Evolutionary conservation across 2,329 filamentous ascomycete species (phyloP).

Genomic region (Pseudofabraea citricarpa): DNA sequence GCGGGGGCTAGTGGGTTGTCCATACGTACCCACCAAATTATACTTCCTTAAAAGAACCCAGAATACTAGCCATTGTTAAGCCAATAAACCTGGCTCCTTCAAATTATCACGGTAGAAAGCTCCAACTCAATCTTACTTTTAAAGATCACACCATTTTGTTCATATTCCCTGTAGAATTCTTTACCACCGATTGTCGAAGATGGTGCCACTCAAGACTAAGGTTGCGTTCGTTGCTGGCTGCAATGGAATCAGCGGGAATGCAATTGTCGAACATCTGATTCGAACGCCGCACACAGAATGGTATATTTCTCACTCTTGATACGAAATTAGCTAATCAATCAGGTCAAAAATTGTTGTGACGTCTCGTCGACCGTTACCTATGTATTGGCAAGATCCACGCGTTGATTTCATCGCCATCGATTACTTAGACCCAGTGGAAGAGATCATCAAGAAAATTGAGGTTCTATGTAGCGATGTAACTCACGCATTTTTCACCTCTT

Average conservation of each 20-base stretch:
- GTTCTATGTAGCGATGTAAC: slow-evolving; percentile 24
- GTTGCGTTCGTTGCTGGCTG: slow-evolving; percentile 30
- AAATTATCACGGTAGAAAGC: too few species aligned
- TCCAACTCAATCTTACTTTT: not conserved
- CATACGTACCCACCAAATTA: too few species aligned
- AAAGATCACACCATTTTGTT: too few species aligned
- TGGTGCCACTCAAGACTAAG: slow-evolving; percentile 10
- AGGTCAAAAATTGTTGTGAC: slow-evolving; percentile 26
- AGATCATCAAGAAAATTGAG: slow-evolving; percentile 14
- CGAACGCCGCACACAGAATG: slow-evolving; percentile 21
- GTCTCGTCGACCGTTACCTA: slow-evolving; percentile 21
- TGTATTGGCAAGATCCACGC: slow-evolving; percentile 21
- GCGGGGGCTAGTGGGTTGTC: too few species aligned
- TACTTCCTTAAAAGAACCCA: too few species aligned
- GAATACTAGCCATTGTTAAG: too few species aligned
- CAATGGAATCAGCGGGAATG: slow-evolving; percentile 30
- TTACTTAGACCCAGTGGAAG: slow-evolving; percentile 18
- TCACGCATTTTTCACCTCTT: slow-evolving; percentile 30
- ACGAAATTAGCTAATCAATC: not conserved
- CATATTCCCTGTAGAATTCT: too few species aligned
- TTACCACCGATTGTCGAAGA: not conserved
- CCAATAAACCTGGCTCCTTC: too few species aligned
- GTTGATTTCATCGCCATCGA: slow-evolving; percentile 29
- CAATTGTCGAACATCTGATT: slow-evolving; percentile 30
- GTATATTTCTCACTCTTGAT: slow-evolving; percentile 3